Percentiles rank a stretch among this genome's conserved stretches.
phyloP scores from a whole-genome alignment of 1,284 basidiomycete genomes.

The Boletus mariae region DNA sequence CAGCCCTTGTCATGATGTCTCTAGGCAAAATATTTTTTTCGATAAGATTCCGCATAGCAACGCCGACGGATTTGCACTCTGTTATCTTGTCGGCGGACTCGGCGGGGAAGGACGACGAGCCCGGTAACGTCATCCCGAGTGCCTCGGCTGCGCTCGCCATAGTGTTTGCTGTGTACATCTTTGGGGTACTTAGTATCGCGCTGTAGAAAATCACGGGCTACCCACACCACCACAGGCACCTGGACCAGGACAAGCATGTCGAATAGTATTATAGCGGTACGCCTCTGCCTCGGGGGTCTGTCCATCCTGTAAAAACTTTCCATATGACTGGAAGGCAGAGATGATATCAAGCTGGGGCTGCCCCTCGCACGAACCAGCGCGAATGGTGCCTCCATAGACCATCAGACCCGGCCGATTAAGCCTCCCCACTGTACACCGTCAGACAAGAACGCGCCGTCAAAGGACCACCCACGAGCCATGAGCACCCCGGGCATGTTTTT shows the following conservation, averaged over 20 bases:
- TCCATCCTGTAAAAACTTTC: constrained; percentile 88
- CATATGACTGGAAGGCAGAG: constrained; percentile 93
- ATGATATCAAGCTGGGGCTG: constrained; percentile 86
- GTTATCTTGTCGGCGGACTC: constrained; percentile 82
- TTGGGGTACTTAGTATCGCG: constrained; percentile 24
- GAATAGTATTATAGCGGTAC: constrained; percentile 79
- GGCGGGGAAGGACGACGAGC: constrained; percentile 94
- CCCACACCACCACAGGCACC: constrained; percentile 93
- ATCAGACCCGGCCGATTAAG: constrained; percentile 93
- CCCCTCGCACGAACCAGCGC: constrained; percentile 82
- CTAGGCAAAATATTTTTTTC: constrained; percentile 90
- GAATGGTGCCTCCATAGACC: constrained; percentile 96
- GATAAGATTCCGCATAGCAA: constrained; percentile 80
- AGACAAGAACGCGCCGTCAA: constrained; percentile 16
- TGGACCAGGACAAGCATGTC: constrained; percentile 91
- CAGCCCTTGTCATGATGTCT: constrained; percentile 93
- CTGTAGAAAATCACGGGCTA: constrained; percentile 22
- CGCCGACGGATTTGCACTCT: constrained; percentile 82
- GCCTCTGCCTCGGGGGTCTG: constrained; percentile 79
- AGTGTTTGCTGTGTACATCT: constrained; percentile 97
- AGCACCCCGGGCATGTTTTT: constrained; percentile 98
- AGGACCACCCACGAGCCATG: constrained; percentile 75
- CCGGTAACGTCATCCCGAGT: constrained; percentile 92
- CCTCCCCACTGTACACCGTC: constrained; percentile 64
- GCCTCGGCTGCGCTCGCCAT: constrained; percentile 93